A percentile compares a stretch with the other conserved stretches of the same genome.
Conservation (phyloP, 257 asterid species). For the Solanum bukasovii region DNA sequence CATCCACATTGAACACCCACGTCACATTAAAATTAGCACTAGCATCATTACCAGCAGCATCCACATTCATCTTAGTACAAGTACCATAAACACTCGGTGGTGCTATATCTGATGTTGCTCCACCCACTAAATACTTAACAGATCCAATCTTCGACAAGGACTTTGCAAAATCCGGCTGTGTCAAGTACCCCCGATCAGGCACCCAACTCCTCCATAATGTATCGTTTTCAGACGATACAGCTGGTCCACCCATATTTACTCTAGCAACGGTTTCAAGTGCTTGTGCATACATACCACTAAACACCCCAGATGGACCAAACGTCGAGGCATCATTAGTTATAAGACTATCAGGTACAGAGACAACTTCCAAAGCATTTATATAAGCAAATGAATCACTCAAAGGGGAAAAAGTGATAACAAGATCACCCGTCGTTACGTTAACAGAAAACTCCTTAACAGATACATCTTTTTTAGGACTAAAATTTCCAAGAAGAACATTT, state of each 20-base stretch:
- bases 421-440: slow-evolving; percentile 16
- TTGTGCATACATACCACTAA: slow-evolving; percentile 18
- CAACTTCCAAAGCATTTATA: slow-evolving; percentile 46
- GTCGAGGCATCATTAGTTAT: slow-evolving; percentile 33
- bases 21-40: neutral
- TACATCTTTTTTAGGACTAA: slow-evolving; percentile 20
- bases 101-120: slow-evolving; percentile 37
- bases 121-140: slow-evolving; percentile 32
- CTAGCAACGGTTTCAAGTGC: slow-evolving; percentile 45
- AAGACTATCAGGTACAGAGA: slow-evolving; percentile 31
- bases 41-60: slow-evolving; percentile 12
- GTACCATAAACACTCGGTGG: slow-evolving; percentile 52
- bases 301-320: slow-evolving; percentile 23
- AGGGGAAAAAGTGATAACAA: slow-evolving; percentile 33
- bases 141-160: slow-evolving; percentile 20
- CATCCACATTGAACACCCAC: neutral
- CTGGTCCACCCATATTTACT: slow-evolving; percentile 57
- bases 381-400: slow-evolving; percentile 27
- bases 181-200: slow-evolving; percentile 21
- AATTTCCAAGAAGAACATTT: slow-evolving; percentile 34
- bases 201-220: slow-evolving; percentile 43
- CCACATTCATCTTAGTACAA: slow-evolving; percentile 32
- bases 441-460: slow-evolving; percentile 31
- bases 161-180: slow-evolving; percentile 13
- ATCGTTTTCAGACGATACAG: slow-evolving; percentile 30